Percentiles rank a stretch among this genome's conserved stretches.
Conservation (phyloP, 108 stramenopile genomes). For the Mayamaea pseudoterrestris region DNA sequence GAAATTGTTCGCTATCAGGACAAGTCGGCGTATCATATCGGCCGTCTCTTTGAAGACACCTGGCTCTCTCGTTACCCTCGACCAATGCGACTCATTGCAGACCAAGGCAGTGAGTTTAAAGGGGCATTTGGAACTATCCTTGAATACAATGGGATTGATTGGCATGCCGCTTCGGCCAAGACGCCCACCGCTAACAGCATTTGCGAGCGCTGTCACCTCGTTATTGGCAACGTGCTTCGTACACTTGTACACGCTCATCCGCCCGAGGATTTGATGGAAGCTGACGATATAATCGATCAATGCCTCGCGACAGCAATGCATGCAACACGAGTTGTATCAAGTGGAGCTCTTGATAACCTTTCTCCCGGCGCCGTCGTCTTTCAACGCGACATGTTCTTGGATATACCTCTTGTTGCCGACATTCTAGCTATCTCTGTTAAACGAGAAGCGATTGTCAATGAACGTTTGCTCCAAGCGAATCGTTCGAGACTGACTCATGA, state of each 20-base stretch:
- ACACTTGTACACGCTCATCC: background rate
- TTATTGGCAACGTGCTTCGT: background rate
- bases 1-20: conserved; percentile 18
- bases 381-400: conserved; percentile 25
- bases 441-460: conserved; percentile 9
- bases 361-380: conserved; percentile 31
- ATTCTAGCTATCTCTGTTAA: background rate
- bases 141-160: background rate
- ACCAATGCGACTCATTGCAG: conserved; percentile 15
- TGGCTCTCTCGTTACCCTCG: conserved; percentile 37
- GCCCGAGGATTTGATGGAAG: background rate
- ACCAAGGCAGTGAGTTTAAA: conserved; percentile 34
- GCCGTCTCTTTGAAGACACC: conserved; percentile 13
- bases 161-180: background rate
- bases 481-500: background rate
- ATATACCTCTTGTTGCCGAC: conserved; percentile 16
- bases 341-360: conserved; percentile 1
- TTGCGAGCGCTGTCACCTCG: too few relatives aligned
- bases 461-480: conserved; percentile 7
- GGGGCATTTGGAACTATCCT: conserved; percentile 19
- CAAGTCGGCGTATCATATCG: conserved; percentile 17
- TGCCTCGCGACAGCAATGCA: conserved; percentile 14
- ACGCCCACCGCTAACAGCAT: background rate
- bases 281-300: conserved; percentile 6
- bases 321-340: conserved; percentile 12